Evolutionary conservation across 2,329 filamentous ascomycete species (phyloP).

Genomic region (Xylaria sp.): DNA sequence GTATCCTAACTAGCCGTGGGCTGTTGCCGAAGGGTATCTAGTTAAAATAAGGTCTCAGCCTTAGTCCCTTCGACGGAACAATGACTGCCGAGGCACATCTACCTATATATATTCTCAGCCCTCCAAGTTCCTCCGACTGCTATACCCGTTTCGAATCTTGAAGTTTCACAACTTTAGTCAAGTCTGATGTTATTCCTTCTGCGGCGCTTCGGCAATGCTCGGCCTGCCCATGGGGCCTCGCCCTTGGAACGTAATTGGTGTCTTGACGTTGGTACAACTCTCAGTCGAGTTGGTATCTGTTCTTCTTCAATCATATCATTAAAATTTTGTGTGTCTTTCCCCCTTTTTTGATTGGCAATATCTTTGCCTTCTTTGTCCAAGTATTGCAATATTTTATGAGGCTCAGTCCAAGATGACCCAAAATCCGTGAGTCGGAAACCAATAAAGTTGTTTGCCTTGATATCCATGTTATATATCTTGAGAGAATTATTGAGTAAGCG

Average conservation of each 20-base stretch:
- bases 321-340: not conserved
- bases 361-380: not conserved
- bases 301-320: constrained; percentile 1
- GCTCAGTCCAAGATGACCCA: constrained; percentile 16
- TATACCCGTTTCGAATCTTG: too few species aligned
- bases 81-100: too few species aligned
- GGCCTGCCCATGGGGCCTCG: too few species aligned
- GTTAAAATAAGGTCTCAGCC: too few species aligned
- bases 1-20: too few species aligned
- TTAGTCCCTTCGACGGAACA: too few species aligned
- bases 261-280: not conserved
- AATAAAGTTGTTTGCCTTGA: constrained; percentile 14
- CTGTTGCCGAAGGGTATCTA: too few species aligned
- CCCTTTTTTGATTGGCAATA: not conserved
- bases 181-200: too few species aligned
- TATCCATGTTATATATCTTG: constrained; percentile 7
- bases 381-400: not conserved
- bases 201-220: too few species aligned
- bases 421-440: not conserved
- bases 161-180: too few species aligned
- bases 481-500: not conserved
- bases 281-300: not conserved
- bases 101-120: too few species aligned
- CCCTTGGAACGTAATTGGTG: not conserved
- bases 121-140: too few species aligned